Evolutionary conservation across 2,329 filamentous ascomycete species (phyloP).

Genomic region (Cordyceps sp.): DNA sequence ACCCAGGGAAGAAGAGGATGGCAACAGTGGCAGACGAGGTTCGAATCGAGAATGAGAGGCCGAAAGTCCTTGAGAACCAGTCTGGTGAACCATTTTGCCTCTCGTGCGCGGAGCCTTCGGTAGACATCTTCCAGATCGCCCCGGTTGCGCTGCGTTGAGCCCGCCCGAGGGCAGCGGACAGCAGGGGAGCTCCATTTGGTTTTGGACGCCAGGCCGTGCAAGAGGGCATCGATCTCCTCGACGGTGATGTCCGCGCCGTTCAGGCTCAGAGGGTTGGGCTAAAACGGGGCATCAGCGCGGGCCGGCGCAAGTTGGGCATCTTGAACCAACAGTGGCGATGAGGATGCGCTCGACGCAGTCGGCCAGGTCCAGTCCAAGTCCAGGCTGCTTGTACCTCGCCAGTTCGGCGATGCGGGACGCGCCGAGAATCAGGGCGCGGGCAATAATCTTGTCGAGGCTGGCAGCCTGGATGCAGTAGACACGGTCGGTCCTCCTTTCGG

Average conservation of each 20-base stretch:
- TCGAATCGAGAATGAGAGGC: constrained; percentile 45
- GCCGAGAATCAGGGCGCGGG: constrained; percentile 48
- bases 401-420: constrained; percentile 44
- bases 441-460: constrained; percentile 49
- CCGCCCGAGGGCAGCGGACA: constrained; percentile 25
- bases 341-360: constrained; percentile 54
- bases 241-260: constrained; percentile 35
- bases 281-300: not conserved
- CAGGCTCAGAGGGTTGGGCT: constrained; percentile 25
- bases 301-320: not conserved
- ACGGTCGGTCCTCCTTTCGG: constrained; percentile 59
- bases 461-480: constrained; percentile 54
- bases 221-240: constrained; percentile 52
- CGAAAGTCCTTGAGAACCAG: constrained; percentile 61
- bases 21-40: constrained; percentile 38
- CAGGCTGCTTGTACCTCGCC: constrained; percentile 40
- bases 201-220: constrained; percentile 50
- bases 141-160: constrained; percentile 14
- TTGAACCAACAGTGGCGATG: constrained; percentile 33
- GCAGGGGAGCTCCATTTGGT: constrained; percentile 55
- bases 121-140: constrained; percentile 39
- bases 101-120: constrained; percentile 40
- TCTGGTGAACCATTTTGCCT: constrained; percentile 78
- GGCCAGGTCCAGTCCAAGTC: constrained; percentile 48
- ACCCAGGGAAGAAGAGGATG: constrained; percentile 56